Evolutionary conservation across 768 basidiomycete species (phyloP).

Genomic region (Sporobolomyces roseus): DNA sequence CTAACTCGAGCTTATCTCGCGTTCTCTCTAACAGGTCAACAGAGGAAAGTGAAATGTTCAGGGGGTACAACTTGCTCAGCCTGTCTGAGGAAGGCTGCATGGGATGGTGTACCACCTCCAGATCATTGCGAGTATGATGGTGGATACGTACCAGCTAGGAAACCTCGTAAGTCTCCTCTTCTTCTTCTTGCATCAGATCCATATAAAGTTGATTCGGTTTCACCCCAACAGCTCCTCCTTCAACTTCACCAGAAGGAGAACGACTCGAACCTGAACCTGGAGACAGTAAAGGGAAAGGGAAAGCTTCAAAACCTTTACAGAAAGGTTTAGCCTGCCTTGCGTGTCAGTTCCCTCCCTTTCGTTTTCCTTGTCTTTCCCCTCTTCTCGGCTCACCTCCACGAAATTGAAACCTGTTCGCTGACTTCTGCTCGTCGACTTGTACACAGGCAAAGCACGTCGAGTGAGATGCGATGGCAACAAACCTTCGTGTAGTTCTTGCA

Average conservation of each 20-base stretch:
- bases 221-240: background rate
- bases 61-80: slow-evolving; percentile 22
- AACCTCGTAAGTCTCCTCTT: background rate
- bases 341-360: slow-evolving; percentile 13
- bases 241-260: background rate
- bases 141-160: slow-evolving; percentile 5
- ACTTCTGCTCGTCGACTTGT: background rate
- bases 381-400: too few species aligned
- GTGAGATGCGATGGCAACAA: slow-evolving; percentile 31
- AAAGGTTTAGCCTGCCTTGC: slow-evolving; percentile 33
- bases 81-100: slow-evolving; percentile 28
- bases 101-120: slow-evolving; percentile 23
- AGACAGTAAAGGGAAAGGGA: slow-evolving; percentile 11
- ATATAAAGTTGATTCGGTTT: background rate
- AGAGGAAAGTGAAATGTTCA: slow-evolving; percentile 17
- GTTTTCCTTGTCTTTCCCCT: background rate
- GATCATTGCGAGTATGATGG: slow-evolving; percentile 16
- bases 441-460: slow-evolving; percentile 27
- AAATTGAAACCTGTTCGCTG: too few species aligned
- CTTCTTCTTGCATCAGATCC: background rate
- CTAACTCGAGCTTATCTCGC: too few species aligned
- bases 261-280: background rate
- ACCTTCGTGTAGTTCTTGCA: slow-evolving; percentile 21
- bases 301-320: slow-evolving; percentile 16
- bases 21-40: slow-evolving; percentile 8